These are phyloP conservation scores for Lepidium sativum DNA, from an alignment of 345 rosid genomes.

Conservation along the genomic window DNA sequence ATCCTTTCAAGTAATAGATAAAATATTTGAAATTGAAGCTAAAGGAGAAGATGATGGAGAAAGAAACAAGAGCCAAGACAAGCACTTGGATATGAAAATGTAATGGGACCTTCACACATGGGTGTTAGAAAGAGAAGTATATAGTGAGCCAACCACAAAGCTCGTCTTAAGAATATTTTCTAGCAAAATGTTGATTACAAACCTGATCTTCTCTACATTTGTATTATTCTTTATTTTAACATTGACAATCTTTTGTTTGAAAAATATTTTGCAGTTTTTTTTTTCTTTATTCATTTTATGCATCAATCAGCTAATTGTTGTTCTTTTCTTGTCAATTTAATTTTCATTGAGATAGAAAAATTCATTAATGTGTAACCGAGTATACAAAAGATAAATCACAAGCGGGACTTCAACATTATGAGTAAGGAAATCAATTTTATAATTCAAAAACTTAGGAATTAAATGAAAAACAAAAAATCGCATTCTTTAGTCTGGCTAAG, in stretches of 20 bases:
- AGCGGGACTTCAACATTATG: too few relatives aligned
- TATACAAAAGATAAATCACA: too few relatives aligned
- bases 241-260: neutral
- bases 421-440: too few relatives aligned
- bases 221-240: neutral
- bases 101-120: constrained; percentile 85
- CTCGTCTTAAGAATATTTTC: constrained; percentile 34
- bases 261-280: neutral
- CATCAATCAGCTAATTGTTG: neutral
- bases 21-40: constrained; percentile 15
- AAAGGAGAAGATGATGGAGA: constrained; percentile 27
- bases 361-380: too few relatives aligned
- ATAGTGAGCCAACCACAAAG: constrained; percentile 47
- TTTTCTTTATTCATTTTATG: neutral
- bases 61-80: constrained; percentile 56
- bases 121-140: constrained; percentile 37
- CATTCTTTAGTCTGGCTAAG: too few relatives aligned
- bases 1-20: constrained; percentile 7
- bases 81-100: constrained; percentile 43
- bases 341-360: too few relatives aligned
- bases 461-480: too few relatives aligned
- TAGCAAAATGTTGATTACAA: constrained; percentile 43
- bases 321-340: too few relatives aligned
- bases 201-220: constrained; percentile 29
- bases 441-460: too few relatives aligned